Evolutionary conservation across 83 land plant species (phyloP).

Genomic region (Larix sibirica): DNA sequence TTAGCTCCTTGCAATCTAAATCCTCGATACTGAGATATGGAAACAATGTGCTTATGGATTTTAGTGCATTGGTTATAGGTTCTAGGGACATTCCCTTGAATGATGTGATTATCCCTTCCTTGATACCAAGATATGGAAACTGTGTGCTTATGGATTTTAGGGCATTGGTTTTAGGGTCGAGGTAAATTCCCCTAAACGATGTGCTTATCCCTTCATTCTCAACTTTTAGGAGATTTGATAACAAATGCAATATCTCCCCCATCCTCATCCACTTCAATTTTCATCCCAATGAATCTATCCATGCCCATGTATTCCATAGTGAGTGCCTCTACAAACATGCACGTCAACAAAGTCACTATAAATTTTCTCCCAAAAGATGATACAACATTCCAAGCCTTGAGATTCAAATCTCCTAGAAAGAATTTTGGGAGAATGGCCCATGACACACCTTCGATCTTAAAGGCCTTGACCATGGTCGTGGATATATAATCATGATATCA

Average conservation of each 20-base stretch:
- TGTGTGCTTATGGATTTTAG: too few relatives aligned
- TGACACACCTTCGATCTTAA: conserved; percentile 13
- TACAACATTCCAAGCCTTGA: conserved; percentile 14
- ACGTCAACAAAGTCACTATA: not conserved
- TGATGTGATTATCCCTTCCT: conserved; percentile 1
- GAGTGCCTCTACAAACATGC: conserved; percentile 19
- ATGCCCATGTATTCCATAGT: conserved; percentile 12
- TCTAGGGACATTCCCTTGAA: conserved; percentile 39
- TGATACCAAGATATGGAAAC: too few relatives aligned
- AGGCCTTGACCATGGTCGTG: not conserved
- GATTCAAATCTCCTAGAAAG: conserved; percentile 15
- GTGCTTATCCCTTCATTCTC: too few relatives aligned
- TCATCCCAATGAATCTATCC: conserved; percentile 11
- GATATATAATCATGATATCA: conserved; percentile 15
- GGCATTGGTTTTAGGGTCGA: too few relatives aligned
- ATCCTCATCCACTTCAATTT: conserved; percentile 4
- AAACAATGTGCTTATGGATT: conserved; percentile 8
- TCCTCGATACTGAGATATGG: conserved; percentile 28
- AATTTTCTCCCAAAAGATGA: conserved; percentile 5
- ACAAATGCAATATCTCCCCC: not conserved
- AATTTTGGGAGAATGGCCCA: conserved; percentile 23
- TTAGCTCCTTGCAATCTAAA: conserved; percentile 35
- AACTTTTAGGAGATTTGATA: not conserved
- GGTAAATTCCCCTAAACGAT: too few relatives aligned
- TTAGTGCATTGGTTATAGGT: conserved; percentile 6